Percentiles rank a stretch among this genome's conserved stretches.
Conservation (phyloP, 2,329 filamentous ascomycete species). For the Fusarium musae region DNA sequence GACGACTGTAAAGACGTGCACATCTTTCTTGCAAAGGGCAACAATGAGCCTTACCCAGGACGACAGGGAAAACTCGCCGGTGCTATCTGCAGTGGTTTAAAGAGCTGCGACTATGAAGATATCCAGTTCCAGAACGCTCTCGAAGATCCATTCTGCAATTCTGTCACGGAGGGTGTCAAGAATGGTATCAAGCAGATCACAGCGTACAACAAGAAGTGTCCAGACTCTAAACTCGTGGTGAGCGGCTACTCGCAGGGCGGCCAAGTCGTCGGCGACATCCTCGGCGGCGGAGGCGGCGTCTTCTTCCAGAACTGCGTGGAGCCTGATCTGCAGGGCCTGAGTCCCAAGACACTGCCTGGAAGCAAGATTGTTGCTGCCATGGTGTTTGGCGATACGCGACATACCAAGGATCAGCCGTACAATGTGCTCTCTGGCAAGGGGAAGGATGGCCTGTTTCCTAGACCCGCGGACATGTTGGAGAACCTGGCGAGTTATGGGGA, state of each 20-base stretch:
- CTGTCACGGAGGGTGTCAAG: constrained; percentile 11
- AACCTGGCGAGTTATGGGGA: constrained; percentile 14
- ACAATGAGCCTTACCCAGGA: constrained; percentile 19
- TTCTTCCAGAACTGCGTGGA: constrained; percentile 20
- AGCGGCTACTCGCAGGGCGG: constrained; percentile 18
- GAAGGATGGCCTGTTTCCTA: constrained; percentile 11
- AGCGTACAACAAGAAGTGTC: constrained; percentile 16
- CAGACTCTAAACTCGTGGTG: constrained; percentile 14
- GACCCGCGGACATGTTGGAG: constrained; percentile 6
- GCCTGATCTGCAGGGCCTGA: neutral
- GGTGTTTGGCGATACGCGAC: constrained; percentile 19
- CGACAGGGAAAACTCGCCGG: constrained; percentile 7
- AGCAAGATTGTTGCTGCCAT: constrained; percentile 13
- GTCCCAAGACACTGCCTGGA: neutral
- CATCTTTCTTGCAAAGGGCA: constrained; percentile 20
- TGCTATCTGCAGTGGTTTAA: constrained; percentile 7
- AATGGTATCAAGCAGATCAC: constrained; percentile 25
- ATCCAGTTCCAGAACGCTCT: constrained; percentile 17
- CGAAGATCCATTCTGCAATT: constrained; percentile 6
- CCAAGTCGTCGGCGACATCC: constrained; percentile 18
- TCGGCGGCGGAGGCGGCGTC: constrained; percentile 19
- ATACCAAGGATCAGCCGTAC: constrained; percentile 8
- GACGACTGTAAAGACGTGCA: constrained; percentile 18
- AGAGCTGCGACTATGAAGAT: constrained; percentile 22
- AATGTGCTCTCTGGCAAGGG: constrained; percentile 4